Base-by-base conservation (phyloP, 2,329 filamentous ascomycete genomes). In the Rachicladosporium sp. region DNA sequence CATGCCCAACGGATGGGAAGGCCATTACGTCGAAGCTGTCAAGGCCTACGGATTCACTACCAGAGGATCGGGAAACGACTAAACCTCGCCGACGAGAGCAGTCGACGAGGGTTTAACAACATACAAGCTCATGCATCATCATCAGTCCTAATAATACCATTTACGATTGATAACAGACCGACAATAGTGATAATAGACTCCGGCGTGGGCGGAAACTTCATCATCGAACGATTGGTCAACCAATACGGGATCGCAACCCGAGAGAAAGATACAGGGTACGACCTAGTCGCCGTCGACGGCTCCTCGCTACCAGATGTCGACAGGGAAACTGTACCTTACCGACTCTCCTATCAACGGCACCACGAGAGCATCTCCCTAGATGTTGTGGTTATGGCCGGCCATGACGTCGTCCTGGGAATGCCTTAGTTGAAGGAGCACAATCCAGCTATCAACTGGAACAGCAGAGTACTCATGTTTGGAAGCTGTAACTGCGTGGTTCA, bases 401-500 rank as follows among this genome's bases (percentile, higher is more conserved):
- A 47, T 15, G 29, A 45, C 31, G 29, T 47, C 36, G 34, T 47
- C 33, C 33, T 47, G 33, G 38, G 43, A 10, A 47, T 35, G 23
- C 43, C 45, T 43, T 47, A 27, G 41, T 43, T 47, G 29, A 30
- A 38, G 40, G 29, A 31, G 27, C 19, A 45, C 29, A 47, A 47
- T 31, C 43, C 33, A 7, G 31, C 21, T 12, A 40, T 47, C 29
- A 34, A 43, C 29, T 47, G 33, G 45, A 39, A 29, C 19, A 19
- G 12, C 41, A 33, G 36, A 43, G 43, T 45, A 43, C 38, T 47
- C 29, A 47, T 11, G 30, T 47, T 47, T 37, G 34, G 37, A 19
- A 33, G n/a, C 21, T 45, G 29, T 15, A 35, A 29, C 34, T 46
- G 11, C 35, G 37, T 45, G 3, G 38, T 35, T 42, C 19, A 35